Conservation (phyloP, 306 rosid species). For the Senna tora region DNA sequence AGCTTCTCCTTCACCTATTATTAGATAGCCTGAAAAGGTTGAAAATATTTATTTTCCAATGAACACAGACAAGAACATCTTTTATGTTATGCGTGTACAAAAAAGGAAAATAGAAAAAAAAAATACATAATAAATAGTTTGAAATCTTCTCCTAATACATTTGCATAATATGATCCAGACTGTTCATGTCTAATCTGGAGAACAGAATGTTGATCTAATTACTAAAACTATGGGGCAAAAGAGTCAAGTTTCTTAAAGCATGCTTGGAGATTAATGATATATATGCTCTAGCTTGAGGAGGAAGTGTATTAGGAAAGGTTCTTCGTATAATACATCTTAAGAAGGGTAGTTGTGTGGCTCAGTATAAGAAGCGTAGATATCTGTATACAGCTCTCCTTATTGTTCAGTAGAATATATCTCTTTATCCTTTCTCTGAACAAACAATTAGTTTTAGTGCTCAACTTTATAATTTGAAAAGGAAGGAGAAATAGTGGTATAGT, state of each 20-base stretch:
- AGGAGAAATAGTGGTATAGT: background rate
- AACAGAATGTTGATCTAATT: background rate
- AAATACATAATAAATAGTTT: background rate
- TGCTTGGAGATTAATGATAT: background rate
- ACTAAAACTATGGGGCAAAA: background rate
- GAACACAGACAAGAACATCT: background rate
- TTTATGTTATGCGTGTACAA: background rate
- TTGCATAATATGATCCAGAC: background rate
- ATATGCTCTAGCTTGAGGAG: background rate
- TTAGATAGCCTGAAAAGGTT: background rate
- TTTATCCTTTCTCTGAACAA: conserved; percentile 9
- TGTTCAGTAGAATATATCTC: background rate
- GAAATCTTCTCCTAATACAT: too few relatives aligned
- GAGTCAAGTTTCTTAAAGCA: background rate
- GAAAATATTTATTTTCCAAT: background rate
- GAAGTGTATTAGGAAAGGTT: background rate
- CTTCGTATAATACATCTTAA: too few relatives aligned
- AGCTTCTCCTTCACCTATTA: background rate
- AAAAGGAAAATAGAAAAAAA: background rate
- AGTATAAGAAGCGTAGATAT: background rate
- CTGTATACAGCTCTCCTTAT: background rate
- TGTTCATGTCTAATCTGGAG: background rate
- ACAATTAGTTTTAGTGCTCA: conserved; percentile 4
- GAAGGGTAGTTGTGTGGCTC: too few relatives aligned
- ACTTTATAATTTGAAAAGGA: background rate